Base-by-base conservation (phyloP, 139 green algal species). In the Picochlorum sp. region DNA sequence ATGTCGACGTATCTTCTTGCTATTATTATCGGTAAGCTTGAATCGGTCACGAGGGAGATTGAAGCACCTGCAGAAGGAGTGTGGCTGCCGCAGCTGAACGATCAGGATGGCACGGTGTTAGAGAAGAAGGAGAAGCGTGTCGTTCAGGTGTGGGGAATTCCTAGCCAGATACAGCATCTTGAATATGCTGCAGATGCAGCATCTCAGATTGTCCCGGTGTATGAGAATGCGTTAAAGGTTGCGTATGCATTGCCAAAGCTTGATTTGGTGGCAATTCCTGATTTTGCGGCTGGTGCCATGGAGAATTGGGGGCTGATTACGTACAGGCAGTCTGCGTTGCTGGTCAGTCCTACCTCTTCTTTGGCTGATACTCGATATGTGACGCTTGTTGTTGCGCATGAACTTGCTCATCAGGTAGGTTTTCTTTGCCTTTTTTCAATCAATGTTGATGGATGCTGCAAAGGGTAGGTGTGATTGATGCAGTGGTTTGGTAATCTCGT, bases 221-320 rank as follows among this genome's bases (percentile, higher is more conserved):
- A 79, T 51, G 76, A 81, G 63, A 9, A 38, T 30, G 57, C 82
- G 52, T 65, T 87, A 5, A 74, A 71, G 4, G 57, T 91, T 52
- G 55, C 72, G 4, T 96, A 86, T 67, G 57, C 79, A 0, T 65
- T 96, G 44, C 74, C 82, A 21, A 96, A 96, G 71, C 67, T 94
- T 56, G 90, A 96, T 65, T 72, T 97, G 52, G 83, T 96, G 20
- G 92, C 80, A 4, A 85, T 98, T 26, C 92, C 92, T 6, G 83
- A 91, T 60, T 97, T 98, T 69, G 75, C 76, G 30, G 86, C 83
- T 6, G 90, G 92, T 4, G 86, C 90, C 13, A 98, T 98, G 92
- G 92, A 98, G 77, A 98, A 98, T 73, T 96, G 88, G 87, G 92
- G 85, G 21, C 73, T 92, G 16, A 75, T 92, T 41, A 86, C 80